Percentiles rank a stretch among this genome's conserved stretches.
phyloP scores from a whole-genome alignment of 164 flowering plant genomes.

The Taxillus chinensis region DNA sequence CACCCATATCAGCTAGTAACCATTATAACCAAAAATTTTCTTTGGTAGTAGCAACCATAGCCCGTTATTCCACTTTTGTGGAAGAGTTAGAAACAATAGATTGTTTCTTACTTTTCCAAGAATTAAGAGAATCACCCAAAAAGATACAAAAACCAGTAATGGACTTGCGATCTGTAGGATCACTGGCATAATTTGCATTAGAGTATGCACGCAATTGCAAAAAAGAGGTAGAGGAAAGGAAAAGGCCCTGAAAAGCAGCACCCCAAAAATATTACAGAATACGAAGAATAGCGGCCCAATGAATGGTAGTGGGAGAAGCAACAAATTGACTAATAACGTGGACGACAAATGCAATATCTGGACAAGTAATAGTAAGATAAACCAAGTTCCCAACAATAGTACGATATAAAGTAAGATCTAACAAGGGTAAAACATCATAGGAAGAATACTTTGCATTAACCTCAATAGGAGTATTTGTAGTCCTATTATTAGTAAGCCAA shows the following conservation, averaged over 20 bases:
- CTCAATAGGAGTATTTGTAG: neutral
- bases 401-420: neutral
- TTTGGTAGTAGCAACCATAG: neutral
- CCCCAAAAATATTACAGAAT: neutral
- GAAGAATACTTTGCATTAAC: neutral
- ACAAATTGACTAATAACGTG: no score
- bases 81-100: neutral
- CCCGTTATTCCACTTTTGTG: neutral
- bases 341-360: neutral
- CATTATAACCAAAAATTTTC: neutral
- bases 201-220: neutral
- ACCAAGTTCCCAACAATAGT: neutral
- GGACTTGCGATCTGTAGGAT: neutral
- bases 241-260: neutral
- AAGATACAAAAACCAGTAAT: neutral
- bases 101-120: neutral
- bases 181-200: neutral
- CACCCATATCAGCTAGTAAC: no score
- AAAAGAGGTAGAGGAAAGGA: neutral
- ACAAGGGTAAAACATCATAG: neutral
- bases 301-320: no score
- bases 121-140: neutral
- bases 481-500: neutral
- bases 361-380: neutral
- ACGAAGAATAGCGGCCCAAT: no score